phyloP scores from a whole-genome alignment of 768 basidiomycete genomes.

The Austroboletus festivus region DNA sequence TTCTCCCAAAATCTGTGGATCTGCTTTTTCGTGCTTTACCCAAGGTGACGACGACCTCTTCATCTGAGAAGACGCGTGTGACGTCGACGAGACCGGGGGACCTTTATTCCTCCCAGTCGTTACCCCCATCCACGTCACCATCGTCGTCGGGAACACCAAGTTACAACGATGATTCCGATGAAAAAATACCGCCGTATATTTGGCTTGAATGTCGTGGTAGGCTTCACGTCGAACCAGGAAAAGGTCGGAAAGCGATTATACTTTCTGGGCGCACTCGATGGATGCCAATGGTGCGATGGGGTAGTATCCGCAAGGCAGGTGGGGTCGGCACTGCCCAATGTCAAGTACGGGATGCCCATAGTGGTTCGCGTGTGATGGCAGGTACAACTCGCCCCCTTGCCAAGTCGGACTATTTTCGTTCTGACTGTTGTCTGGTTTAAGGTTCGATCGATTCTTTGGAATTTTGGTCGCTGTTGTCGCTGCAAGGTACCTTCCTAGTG shows the following conservation, averaged over 20 bases:
- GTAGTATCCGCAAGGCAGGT: slow-evolving; percentile 48
- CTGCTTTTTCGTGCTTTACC: slow-evolving; percentile 81
- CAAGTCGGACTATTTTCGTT: not conserved
- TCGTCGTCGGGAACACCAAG: not conserved
- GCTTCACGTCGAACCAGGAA: slow-evolving; percentile 88
- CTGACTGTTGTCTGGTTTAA: not conserved
- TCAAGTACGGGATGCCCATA: not conserved
- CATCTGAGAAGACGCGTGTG: not conserved
- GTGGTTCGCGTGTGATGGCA: slow-evolving; percentile 16
- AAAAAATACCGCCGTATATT: slow-evolving; percentile 47
- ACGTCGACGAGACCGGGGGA: slow-evolving; percentile 2
- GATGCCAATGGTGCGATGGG: slow-evolving; percentile 66
- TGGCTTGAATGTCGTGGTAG: slow-evolving; percentile 93
- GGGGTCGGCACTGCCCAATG: slow-evolving; percentile 19
- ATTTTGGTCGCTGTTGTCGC: slow-evolving; percentile 54
- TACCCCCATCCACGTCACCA: slow-evolving; percentile 1
- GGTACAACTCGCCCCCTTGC: slow-evolving; percentile 8
- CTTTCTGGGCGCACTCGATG: slow-evolving; percentile 75
- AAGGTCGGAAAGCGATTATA: slow-evolving; percentile 92
- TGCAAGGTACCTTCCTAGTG: slow-evolving; percentile 47
- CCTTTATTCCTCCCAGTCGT: not conserved
- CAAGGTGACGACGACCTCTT: slow-evolving; percentile 35
- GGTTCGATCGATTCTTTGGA: slow-evolving; percentile 24
- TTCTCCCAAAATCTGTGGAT: slow-evolving; percentile 60
- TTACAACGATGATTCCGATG: slow-evolving; percentile 1